Evolutionary conservation across 257 asterid genomes (phyloP).

Genomic region (Salvia hispanica): DNA sequence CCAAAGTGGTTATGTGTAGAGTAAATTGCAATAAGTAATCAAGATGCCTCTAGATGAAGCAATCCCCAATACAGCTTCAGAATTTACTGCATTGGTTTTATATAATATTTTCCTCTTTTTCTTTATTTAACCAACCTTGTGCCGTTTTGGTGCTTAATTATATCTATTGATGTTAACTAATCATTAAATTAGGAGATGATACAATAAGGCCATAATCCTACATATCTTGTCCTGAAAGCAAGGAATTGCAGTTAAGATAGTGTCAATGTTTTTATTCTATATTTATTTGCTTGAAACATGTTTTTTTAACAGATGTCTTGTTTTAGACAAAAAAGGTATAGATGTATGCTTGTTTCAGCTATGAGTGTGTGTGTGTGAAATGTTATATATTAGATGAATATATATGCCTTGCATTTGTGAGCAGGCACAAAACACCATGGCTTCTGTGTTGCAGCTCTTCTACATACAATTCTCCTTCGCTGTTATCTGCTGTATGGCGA

Average conservation of each 20-base stretch:
- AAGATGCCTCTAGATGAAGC: slow-evolving; percentile 22
- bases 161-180: neutral
- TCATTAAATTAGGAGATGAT: slow-evolving; percentile 17
- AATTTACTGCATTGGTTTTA: neutral
- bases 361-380: neutral
- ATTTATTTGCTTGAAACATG: slow-evolving; percentile 30
- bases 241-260: slow-evolving; percentile 26
- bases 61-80: neutral
- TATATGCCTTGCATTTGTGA: slow-evolving; percentile 1
- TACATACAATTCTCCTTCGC: slow-evolving; percentile 31
- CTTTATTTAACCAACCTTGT: neutral
- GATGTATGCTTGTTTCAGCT: neutral
- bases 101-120: neutral
- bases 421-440: slow-evolving; percentile 32
- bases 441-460: slow-evolving; percentile 37
- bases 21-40: neutral
- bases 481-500: slow-evolving; percentile 33
- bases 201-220: neutral
- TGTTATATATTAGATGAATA: neutral
- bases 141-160: neutral
- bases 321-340: slow-evolving; percentile 11
- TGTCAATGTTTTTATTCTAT: neutral
- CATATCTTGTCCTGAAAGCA: slow-evolving; percentile 30
- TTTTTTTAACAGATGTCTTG: slow-evolving; percentile 24
- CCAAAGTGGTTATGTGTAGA: slow-evolving; percentile 8